Conservation (phyloP, 1,139 yeast species). For the Spencermartinsiella ligniputridi region DNA sequence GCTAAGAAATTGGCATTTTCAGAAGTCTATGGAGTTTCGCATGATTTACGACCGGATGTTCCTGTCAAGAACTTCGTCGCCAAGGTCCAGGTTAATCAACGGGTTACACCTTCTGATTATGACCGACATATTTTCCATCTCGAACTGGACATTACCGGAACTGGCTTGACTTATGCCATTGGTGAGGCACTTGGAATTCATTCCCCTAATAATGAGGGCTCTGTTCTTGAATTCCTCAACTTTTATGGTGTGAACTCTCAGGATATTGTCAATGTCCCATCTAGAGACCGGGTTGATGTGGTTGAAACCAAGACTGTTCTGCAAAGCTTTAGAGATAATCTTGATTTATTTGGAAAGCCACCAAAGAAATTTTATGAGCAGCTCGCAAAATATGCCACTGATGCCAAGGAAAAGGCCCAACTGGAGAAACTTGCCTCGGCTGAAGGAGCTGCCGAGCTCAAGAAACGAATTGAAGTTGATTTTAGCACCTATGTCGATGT, state of each 20-base stretch:
- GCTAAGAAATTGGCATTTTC: constrained; percentile 73
- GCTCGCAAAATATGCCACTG: constrained; percentile 67
- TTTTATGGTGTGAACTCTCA: constrained; percentile 70
- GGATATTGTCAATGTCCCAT: constrained; percentile 64
- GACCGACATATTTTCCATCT: constrained; percentile 95
- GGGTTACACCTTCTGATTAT: constrained; percentile 89
- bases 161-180: constrained; percentile 85
- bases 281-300: constrained; percentile 55
- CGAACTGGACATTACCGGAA: constrained; percentile 86
- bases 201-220: constrained; percentile 69
- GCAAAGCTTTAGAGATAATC: constrained; percentile 72
- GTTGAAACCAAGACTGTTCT: constrained; percentile 74
- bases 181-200: constrained; percentile 98
- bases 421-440: constrained; percentile 64
- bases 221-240: constrained; percentile 63
- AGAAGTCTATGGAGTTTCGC: constrained; percentile 62
- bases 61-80: constrained; percentile 83
- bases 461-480: constrained; percentile 80
- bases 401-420: constrained; percentile 59
- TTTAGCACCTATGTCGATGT: constrained; percentile 79
- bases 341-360: constrained; percentile 92
- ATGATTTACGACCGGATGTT: constrained; percentile 79
- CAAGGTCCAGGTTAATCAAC: constrained; percentile 84
- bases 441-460: constrained; percentile 83
- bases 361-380: constrained; percentile 91